Conservation (phyloP, 2,329 filamentous ascomycete genomes). For the Aspergillus texensis region DNA sequence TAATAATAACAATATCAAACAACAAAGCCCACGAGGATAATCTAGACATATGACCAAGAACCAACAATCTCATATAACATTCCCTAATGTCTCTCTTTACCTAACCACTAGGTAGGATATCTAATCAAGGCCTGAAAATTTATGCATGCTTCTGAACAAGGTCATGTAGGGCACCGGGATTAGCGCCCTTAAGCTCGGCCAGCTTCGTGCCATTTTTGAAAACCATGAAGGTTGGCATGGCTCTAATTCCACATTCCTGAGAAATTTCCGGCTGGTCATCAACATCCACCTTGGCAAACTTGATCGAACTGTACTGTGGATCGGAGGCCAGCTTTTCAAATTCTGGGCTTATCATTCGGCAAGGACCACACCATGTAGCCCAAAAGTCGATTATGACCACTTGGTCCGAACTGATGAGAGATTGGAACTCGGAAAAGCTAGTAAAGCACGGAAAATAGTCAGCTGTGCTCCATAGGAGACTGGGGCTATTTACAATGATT, state of each 20-base stretch:
- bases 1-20: background rate
- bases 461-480: background rate
- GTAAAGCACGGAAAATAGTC: background rate
- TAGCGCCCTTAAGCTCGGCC: background rate
- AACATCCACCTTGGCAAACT: background rate
- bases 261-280: background rate
- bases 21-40: background rate
- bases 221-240: background rate
- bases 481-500: background rate
- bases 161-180: fast-evolving
- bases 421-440: background rate
- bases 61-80: background rate
- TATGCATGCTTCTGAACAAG: background rate
- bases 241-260: background rate
- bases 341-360: background rate
- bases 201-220: fast-evolving
- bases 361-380: background rate
- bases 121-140: background rate
- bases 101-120: too few relatives aligned
- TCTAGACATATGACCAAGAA: background rate
- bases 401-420: background rate
- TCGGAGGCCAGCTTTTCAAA: background rate
- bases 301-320: background rate
- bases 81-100: background rate
- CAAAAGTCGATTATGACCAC: background rate